A percentile compares a stretch with the other conserved stretches of the same genome.
These are phyloP conservation scores for Talaromyces marneffei DNA, from an alignment of 2,329 filamentous ascomycete species.

Conservation along the genomic window DNA sequence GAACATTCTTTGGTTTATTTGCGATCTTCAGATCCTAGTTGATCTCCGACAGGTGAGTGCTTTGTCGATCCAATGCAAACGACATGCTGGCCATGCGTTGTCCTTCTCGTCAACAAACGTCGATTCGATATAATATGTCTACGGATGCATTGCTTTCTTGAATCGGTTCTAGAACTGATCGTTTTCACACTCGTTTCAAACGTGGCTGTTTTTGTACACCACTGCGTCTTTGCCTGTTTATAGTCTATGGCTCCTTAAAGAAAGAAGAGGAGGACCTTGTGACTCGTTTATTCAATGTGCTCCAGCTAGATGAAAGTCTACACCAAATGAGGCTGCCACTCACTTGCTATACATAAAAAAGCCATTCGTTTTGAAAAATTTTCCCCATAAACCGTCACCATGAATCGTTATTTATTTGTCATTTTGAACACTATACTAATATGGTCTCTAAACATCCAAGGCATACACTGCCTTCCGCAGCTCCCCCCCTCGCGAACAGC, in stretches of 20 bases:
- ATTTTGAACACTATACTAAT: conserved; percentile 29
- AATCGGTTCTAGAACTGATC: too few relatives aligned
- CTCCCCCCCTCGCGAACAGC: neutral
- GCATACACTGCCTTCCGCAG: conserved; percentile 23
- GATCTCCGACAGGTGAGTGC: neutral
- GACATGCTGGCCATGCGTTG: neutral
- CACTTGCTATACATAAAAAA: neutral
- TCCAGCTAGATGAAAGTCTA: neutral
- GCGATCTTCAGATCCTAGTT: neutral
- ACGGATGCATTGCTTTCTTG: neutral
- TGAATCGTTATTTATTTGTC: conserved; percentile 22
- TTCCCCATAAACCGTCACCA: conserved; percentile 6
- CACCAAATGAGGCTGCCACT: neutral
- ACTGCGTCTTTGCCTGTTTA: neutral
- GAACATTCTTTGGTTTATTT: conserved; percentile 5
- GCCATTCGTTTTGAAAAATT: neutral
- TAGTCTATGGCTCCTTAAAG: neutral
- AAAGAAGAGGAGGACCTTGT: neutral
- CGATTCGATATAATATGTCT: neutral
- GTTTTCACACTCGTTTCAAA: neutral
- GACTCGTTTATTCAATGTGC: conserved; percentile 1
- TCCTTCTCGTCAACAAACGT: neutral
- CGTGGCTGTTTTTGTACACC: neutral
- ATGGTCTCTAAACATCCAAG: conserved; percentile 29
- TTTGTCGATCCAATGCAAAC: neutral